A percentile compares a stretch with the other conserved stretches of the same genome.
Conservation (phyloP, 139 green algal species). For the Chlamydomonas asymmetrica region DNA sequence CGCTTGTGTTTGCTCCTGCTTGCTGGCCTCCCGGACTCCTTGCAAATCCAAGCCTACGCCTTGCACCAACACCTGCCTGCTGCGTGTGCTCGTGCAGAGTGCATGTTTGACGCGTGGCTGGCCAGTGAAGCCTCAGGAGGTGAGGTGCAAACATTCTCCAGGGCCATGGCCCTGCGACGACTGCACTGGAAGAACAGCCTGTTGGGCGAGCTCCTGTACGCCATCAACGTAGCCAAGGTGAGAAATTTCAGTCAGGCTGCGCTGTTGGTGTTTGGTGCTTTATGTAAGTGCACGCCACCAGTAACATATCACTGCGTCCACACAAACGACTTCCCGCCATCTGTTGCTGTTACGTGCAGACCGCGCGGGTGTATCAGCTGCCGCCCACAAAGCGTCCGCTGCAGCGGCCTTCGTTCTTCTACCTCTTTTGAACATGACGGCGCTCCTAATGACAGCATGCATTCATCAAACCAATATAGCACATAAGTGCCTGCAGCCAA, state of each 20-base stretch:
- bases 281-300: not conserved
- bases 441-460: not conserved
- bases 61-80: too few species aligned
- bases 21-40: too few species aligned
- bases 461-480: not conserved
- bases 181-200: slow-evolving; percentile 65
- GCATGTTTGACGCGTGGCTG: slow-evolving; percentile 51
- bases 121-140: slow-evolving; percentile 14
- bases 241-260: not conserved
- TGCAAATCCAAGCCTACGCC: too few species aligned
- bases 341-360: slow-evolving; percentile 39
- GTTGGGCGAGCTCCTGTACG: slow-evolving; percentile 54
- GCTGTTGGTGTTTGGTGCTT: not conserved
- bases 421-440: slow-evolving; percentile 38
- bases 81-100: slow-evolving; percentile 38
- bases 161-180: slow-evolving; percentile 53
- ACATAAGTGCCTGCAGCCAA: too few species aligned
- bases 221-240: slow-evolving; percentile 55
- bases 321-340: not conserved
- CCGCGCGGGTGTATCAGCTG: slow-evolving; percentile 56
- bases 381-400: slow-evolving; percentile 39
- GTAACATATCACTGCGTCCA: not conserved
- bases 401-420: slow-evolving; percentile 60
- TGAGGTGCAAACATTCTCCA: slow-evolving; percentile 34
- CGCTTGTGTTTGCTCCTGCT: too few species aligned